A percentile compares a stretch with the other conserved stretches of the same genome.
Evolutionary conservation across 2,329 filamentous ascomycete species (phyloP).

Genomic region (Fusarium fracticaudum): DNA sequence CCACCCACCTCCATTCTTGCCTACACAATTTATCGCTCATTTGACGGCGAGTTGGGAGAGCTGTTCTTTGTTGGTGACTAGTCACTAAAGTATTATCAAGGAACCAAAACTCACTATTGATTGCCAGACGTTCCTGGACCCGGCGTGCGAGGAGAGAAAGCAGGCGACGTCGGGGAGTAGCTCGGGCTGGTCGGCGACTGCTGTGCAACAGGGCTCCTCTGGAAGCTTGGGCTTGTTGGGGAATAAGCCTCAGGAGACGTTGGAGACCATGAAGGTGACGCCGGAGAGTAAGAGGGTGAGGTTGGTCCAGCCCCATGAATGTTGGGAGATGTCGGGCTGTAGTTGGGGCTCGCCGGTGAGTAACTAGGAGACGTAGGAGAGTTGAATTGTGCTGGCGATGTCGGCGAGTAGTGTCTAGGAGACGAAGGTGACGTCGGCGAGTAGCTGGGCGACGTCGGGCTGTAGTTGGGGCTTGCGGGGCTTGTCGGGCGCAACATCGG

Average conservation of each 20-base stretch:
- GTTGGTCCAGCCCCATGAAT: conserved; percentile 56
- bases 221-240: conserved; percentile 70
- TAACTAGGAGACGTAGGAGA: conserved; percentile 80
- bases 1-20: not conserved
- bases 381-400: conserved; percentile 77
- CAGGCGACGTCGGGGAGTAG: conserved; percentile 72
- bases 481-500: conserved; percentile 66
- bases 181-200: conserved; percentile 74
- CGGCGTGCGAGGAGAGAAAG: conserved; percentile 58
- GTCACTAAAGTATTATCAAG: not conserved
- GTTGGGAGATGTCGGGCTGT: conserved; percentile 74
- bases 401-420: conserved; percentile 69
- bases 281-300: conserved; percentile 72
- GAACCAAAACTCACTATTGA: conserved; percentile 49
- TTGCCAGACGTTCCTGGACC: conserved; percentile 56
- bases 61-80: conserved; percentile 45
- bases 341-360: conserved; percentile 75
- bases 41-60: conserved; percentile 57
- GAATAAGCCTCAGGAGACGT: conserved; percentile 74
- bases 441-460: conserved; percentile 72
- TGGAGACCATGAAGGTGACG: conserved; percentile 81
- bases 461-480: conserved; percentile 69
- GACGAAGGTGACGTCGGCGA: conserved; percentile 69
- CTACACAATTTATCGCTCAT: conserved; percentile 41
- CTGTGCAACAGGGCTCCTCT: conserved; percentile 62